Evolutionary conservation across 1,284 basidiomycete genomes (phyloP).

Genomic region (Phylloporus gajari): DNA sequence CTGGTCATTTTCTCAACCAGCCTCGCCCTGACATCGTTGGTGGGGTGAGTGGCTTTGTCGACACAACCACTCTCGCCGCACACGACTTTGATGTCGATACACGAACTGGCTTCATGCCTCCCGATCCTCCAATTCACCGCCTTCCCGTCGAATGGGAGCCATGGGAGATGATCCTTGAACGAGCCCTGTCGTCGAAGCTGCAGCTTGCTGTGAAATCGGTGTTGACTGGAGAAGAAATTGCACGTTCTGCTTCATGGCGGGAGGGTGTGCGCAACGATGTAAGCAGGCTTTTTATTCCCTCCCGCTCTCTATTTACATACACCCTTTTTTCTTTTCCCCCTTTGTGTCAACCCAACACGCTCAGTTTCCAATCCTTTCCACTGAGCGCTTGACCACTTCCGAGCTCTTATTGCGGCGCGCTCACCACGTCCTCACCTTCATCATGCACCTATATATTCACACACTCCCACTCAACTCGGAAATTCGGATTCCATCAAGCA

Average conservation of each 20-base stretch:
- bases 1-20: constrained; percentile 73
- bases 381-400: constrained; percentile 57
- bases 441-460: constrained; percentile 91
- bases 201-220: constrained; percentile 64
- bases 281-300: constrained; percentile 30
- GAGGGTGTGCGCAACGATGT: constrained; percentile 65
- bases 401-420: constrained; percentile 81
- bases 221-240: constrained; percentile 57
- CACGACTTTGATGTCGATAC: constrained; percentile 97
- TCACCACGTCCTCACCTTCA: constrained; percentile 86
- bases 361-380: constrained; percentile 51
- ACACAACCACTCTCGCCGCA: constrained; percentile 87
- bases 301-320: not conserved
- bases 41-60: constrained; percentile 58
- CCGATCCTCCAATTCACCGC: constrained; percentile 74
- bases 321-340: not conserved
- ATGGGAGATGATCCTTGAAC: constrained; percentile 75
- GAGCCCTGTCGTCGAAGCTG: constrained; percentile 61
- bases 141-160: constrained; percentile 71
- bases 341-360: not conserved
- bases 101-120: constrained; percentile 92
- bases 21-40: constrained; percentile 62
- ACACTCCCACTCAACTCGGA: constrained; percentile 66
- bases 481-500: constrained; percentile 73
- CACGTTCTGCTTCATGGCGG: constrained; percentile 70